These are phyloP conservation scores for Chlorella ohadii DNA, from an alignment of 139 green algal genomes.

Conservation along the genomic window DNA sequence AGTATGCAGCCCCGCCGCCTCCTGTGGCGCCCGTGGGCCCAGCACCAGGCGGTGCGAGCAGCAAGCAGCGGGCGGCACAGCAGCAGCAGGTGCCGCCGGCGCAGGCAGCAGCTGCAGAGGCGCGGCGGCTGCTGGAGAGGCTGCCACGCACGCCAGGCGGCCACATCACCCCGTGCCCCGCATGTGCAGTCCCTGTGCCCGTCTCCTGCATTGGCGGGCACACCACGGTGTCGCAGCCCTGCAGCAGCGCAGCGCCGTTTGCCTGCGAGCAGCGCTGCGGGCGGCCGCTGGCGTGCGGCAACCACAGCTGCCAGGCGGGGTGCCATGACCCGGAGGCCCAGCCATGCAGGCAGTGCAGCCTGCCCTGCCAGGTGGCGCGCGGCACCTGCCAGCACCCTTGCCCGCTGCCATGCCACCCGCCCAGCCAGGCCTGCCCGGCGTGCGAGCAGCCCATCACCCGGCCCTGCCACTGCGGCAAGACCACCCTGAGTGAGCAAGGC, in stretches of 20 bases:
- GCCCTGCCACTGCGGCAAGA: conserved; percentile 74
- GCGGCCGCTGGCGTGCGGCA: conserved; percentile 64
- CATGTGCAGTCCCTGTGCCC: conserved; percentile 57
- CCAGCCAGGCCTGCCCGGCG: conserved; percentile 51
- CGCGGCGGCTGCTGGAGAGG: not conserved
- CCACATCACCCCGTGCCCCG: conserved; percentile 51
- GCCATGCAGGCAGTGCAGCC: conserved; percentile 59
- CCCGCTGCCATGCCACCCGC: conserved; percentile 62
- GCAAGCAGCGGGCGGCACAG: not conserved
- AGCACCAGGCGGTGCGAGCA: not conserved
- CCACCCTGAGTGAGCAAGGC: conserved; percentile 42
- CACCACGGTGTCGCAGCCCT: conserved; percentile 45
- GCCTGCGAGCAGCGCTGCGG: conserved; percentile 51
- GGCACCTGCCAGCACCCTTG: conserved; percentile 68
- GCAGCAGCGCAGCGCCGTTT: conserved; percentile 49
- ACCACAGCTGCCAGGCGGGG: conserved; percentile 66
- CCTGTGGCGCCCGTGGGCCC: conserved; percentile 28
- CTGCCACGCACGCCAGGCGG: not conserved
- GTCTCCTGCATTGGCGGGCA: conserved; percentile 67
- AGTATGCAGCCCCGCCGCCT: conserved; percentile 56
- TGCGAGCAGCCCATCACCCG: conserved; percentile 7
- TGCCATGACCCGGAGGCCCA: conserved; percentile 60
- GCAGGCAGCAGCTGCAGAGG: conserved; percentile 34
- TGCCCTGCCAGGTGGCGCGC: conserved; percentile 48
- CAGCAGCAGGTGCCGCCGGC: conserved; percentile 31